Percentiles rank a stretch among this genome's conserved stretches.
phyloP scores from a whole-genome alignment of 768 basidiomycete genomes.

The Mycena crocata region DNA sequence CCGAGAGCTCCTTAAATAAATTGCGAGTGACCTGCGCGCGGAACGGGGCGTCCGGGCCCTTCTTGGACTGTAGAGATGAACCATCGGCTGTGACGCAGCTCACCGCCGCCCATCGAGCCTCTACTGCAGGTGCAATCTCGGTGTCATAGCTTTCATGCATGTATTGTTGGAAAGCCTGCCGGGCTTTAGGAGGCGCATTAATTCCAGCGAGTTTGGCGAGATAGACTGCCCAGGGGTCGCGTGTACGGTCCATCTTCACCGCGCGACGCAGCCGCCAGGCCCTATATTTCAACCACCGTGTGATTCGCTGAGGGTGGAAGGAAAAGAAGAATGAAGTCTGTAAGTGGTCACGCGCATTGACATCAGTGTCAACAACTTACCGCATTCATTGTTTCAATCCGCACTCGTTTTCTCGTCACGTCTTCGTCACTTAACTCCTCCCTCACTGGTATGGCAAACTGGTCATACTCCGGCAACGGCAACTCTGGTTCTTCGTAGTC shows the following conservation, averaged over 20 bases:
- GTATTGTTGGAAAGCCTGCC: no score
- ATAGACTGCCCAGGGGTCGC: neutral
- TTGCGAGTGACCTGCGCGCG: neutral
- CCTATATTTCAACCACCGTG: conserved; percentile 1
- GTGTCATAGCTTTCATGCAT: no score
- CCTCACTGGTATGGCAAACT: neutral
- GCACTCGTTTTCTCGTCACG: neutral
- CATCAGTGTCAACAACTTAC: neutral
- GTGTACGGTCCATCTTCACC: neutral
- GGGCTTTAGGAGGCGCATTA: no score
- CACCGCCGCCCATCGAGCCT: neutral
- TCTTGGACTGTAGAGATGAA: neutral
- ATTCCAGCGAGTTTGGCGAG: conserved; percentile 3
- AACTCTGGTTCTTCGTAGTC: no score
- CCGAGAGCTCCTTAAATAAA: neutral
- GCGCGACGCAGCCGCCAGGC: neutral
- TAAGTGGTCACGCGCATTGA: neutral
- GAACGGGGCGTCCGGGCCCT: neutral
- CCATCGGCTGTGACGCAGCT: neutral
- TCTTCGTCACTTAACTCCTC: neutral
- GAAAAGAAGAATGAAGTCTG: no score
- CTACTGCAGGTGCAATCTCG: neutral
- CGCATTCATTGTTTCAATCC: neutral
- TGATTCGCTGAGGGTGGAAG: neutral
- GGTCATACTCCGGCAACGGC: no score